Evolutionary conservation across 2,329 filamentous ascomycete genomes (phyloP).

Genomic region (Nothophaeocryptopus gaeumannii): DNA sequence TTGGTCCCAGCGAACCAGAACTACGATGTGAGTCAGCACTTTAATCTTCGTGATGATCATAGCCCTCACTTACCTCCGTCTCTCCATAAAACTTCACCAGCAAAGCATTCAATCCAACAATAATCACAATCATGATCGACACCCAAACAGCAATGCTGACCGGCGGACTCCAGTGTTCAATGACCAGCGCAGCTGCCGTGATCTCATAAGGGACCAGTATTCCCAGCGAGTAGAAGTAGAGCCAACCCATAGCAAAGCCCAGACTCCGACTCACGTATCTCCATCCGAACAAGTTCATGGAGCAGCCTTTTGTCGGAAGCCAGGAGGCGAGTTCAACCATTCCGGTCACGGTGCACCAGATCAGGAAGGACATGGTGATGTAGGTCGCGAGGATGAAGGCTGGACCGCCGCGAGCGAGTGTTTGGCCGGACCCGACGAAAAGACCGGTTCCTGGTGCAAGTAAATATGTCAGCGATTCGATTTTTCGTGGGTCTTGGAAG

Average conservation of each 20-base stretch:
- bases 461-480: constrained; percentile 14
- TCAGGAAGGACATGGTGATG: constrained; percentile 42
- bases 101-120: constrained; percentile 47
- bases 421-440: constrained; percentile 40
- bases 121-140: constrained; percentile 37
- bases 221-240: constrained; percentile 41
- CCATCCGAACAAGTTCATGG: constrained; percentile 50
- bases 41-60: not conserved
- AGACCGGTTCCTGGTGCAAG: constrained; percentile 30
- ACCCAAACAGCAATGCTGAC: constrained; percentile 43
- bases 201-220: constrained; percentile 41
- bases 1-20: constrained; percentile 44
- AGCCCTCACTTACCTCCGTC: constrained; percentile 35
- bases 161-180: constrained; percentile 36
- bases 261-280: constrained; percentile 45
- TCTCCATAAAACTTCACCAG: constrained; percentile 52
- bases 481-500: not conserved
- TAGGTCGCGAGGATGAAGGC: constrained; percentile 44
- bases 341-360: constrained; percentile 47
- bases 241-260: constrained; percentile 48
- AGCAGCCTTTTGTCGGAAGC: constrained; percentile 54
- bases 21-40: not conserved
- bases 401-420: constrained; percentile 39
- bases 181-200: constrained; percentile 35
- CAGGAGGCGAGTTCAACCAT: constrained; percentile 59